Base-by-base conservation (phyloP, 2,329 filamentous ascomycete species). In the Byssothecium circinans region DNA sequence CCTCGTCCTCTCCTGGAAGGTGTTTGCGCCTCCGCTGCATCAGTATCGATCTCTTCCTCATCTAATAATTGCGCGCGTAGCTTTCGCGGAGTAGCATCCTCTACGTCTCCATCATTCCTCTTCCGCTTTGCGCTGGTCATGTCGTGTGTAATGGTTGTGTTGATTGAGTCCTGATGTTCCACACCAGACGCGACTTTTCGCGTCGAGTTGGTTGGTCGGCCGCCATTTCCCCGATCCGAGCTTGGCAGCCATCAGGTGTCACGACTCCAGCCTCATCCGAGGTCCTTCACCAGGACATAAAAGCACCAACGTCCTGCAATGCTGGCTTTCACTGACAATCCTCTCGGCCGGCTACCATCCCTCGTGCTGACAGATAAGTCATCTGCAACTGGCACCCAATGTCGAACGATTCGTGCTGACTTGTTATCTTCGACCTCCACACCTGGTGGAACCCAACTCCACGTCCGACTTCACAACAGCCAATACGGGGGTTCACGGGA, bases 61-160 rank as follows among this genome's bases (percentile, higher is more conserved):
- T 54, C 37, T 22, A 48, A 43, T 20, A 54, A 45, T 22, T 60
- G 66, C 18, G 56, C 47, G 22, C 61, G 65, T 8, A 63, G 23
- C 41, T 66, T 68, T 11, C 61, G 53, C n/a, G 64, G 63, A 6
- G 62, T 64, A 2, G 33, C 49, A 17, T 53, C 44, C 22, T 63
- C 58, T 22, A 41, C 47, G 17, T 60, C 45, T 20, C 62, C 59
- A 18, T 43, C 43, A 14, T 63, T 52, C 23, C 63, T 61, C 25
- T 40, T 27, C 14, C 58, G 56, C 48, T 70, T 69, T 38, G 54
- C 60, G 57, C 63, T 60, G 43, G 60, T 55, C 65, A 68, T 69
- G 45, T 25, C 20, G 10, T 22, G 20, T 57, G 41, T 49, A 15
- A 17, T 23, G 14, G 3, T 30, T 37, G 19, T 37, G 43, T 35